Evolutionary conservation across 768 basidiomycete genomes (phyloP).

Genomic region (Psilocybe tampanensis): DNA sequence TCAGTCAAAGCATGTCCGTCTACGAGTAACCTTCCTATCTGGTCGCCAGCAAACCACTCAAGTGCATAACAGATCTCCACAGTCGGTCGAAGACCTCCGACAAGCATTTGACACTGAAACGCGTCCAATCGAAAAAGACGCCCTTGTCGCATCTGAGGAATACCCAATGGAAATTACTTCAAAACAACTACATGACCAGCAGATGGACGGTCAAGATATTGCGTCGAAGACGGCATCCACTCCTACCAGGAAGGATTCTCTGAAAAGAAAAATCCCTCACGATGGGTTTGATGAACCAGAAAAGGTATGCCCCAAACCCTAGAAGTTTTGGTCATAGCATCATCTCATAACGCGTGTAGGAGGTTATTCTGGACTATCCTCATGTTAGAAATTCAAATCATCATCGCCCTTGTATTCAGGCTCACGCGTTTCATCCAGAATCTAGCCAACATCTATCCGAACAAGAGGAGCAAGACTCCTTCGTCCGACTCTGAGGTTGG

Average conservation of each 20-base stretch:
- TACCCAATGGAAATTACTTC: neutral
- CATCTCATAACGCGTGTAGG: slow-evolving; percentile 8
- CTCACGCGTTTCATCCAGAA: slow-evolving; percentile 34
- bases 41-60: neutral
- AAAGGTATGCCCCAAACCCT: slow-evolving; percentile 16
- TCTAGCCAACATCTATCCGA: slow-evolving; percentile 49
- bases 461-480: slow-evolving; percentile 38
- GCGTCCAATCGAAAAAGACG: neutral
- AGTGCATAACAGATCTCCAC: neutral
- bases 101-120: neutral
- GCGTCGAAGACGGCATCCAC: slow-evolving; percentile 3
- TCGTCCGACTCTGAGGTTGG: slow-evolving; percentile 24
- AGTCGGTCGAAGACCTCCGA: neutral
- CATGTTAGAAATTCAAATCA: slow-evolving; percentile 32
- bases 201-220: neutral
- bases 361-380: slow-evolving; percentile 44
- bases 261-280: slow-evolving; percentile 37
- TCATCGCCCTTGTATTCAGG: neutral
- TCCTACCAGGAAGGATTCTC: slow-evolving; percentile 21
- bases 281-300: slow-evolving; percentile 37
- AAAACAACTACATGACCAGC: neutral
- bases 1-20: slow-evolving; percentile 30
- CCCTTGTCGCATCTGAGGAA: neutral
- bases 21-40: neutral
- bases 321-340: slow-evolving; percentile 2